Conservation (phyloP, 2,329 filamentous ascomycete genomes). For the Calonectria pteridis region DNA sequence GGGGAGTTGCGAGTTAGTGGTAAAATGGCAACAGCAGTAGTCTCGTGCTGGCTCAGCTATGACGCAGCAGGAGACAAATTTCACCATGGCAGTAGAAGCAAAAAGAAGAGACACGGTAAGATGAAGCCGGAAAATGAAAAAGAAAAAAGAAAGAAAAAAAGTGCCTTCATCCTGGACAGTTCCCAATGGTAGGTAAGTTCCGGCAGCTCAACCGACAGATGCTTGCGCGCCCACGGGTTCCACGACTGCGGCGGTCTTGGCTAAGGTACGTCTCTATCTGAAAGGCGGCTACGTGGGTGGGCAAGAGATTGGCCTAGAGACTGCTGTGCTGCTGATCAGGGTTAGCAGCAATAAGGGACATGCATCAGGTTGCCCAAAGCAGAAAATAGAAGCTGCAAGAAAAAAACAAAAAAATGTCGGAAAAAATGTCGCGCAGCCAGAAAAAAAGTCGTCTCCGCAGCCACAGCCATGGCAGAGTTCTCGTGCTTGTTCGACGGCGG, state of each 20-base stretch:
- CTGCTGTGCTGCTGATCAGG: neutral
- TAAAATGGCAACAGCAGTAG: neutral
- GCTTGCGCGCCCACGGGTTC: conserved; percentile 1
- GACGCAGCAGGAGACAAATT: neutral
- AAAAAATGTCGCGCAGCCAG: conserved; percentile 19
- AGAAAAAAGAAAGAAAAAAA: neutral
- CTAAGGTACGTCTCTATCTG: neutral
- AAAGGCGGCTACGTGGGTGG: neutral
- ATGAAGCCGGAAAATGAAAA: neutral
- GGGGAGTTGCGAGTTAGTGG: neutral
- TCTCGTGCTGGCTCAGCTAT: neutral
- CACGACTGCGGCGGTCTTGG: conserved; percentile 1
- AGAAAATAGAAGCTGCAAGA: conserved; percentile 1
- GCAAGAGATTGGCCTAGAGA: neutral
- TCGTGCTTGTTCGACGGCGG: conserved; percentile 6
- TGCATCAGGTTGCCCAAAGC: neutral
- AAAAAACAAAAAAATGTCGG: neutral
- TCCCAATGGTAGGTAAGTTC: conserved; percentile 6
- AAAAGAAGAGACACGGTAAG: neutral
- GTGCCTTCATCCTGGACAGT: neutral
- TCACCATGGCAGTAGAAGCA: neutral
- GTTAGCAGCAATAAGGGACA: neutral
- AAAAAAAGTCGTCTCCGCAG: neutral
- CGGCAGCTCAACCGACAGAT: conserved; percentile 10
- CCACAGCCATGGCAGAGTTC: neutral